A percentile compares a stretch with the other conserved stretches of the same genome.
Evolutionary conservation across 2,329 filamentous ascomycete species (phyloP).

Genomic region (Acrocalymma vagum): DNA sequence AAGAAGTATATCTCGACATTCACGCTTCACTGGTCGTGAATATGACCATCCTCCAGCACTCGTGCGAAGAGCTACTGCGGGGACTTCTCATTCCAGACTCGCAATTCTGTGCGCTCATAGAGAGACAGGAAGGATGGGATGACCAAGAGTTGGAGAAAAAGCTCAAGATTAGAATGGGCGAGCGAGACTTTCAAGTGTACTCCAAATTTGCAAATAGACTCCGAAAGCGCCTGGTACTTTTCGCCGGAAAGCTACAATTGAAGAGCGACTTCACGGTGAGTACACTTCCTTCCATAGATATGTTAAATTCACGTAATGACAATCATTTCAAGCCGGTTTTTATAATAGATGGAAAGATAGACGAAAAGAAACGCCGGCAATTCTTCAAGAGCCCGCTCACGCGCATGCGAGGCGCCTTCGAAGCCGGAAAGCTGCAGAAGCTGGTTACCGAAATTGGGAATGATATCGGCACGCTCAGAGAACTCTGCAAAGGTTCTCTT

Average conservation of each 20-base stretch:
- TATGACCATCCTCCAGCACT: conserved; percentile 1
- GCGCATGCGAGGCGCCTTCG: conserved; percentile 5
- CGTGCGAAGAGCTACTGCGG: conserved; percentile 7
- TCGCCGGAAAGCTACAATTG: conserved; percentile 6
- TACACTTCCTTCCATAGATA: too few relatives aligned
- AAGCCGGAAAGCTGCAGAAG: conserved; percentile 5
- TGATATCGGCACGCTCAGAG: conserved; percentile 5
- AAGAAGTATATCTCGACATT: conserved; percentile 6
- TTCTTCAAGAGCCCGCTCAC: conserved; percentile 8
- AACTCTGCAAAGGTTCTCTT: conserved; percentile 4
- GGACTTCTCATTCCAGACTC: conserved; percentile 5
- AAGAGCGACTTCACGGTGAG: conserved; percentile 6
- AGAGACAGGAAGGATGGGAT: conserved; percentile 3
- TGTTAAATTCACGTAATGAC: too few relatives aligned
- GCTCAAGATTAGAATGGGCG: background rate
- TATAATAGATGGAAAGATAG: conserved; percentile 5
- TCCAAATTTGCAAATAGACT: conserved; percentile 2
- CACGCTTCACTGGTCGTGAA: background rate
- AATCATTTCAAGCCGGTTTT: background rate
- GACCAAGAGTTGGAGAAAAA: background rate
- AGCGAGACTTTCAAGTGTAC: conserved; percentile 3
- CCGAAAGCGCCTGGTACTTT: conserved; percentile 3
- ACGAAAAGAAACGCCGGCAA: conserved; percentile 6
- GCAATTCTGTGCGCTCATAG: conserved; percentile 6
- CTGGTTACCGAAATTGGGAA: conserved; percentile 8